Evolutionary conservation across 495 filamentous ascomycete species (phyloP), one percentile per base, ranked within the genome.

Genomic region (Penicillium cataractarum): DNA sequence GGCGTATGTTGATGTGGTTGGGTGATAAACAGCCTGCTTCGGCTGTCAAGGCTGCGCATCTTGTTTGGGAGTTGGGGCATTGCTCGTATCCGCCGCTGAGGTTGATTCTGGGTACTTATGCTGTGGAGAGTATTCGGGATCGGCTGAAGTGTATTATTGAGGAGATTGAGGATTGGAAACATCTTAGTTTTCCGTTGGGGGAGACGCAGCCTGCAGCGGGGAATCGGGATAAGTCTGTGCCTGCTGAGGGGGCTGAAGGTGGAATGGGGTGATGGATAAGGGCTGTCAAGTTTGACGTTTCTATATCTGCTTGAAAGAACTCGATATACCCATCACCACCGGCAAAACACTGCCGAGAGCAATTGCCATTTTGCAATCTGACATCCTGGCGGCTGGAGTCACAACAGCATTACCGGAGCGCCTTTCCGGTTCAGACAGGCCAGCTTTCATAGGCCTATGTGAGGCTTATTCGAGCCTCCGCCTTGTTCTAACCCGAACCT

Each of bases 41-140:
- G 66, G 92, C 92, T 10, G 89, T 97, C 52, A 95, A 95, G 76
- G 92, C 92, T 59, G 93, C 93, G n/a, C 91, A 97, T 81, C 79
- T 97, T 62, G 89, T 97, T 8, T 98, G 95, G 95, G 92, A 98
- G 81, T 79, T 98, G 40, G 95, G 88, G 0, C 95, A 98, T 77
- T 98, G 95, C 75, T 86, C 84, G 17, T 96, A 92, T 69, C 95
- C 95, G 51, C 95, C 95, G 0, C 69, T 99, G 58, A 74, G 95
- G 26, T 75, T 99, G 63, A 81, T 97, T 57, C 71, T 99, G 58
- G 95, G 95, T 0, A 93, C 89, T 44, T 97, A 96, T 77, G 95
- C 95, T 0, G 92, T 98, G 33, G 94, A 99, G 77, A 96, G 92
- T 70, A 92, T 97, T 59, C 81, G 95, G 24, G 95, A 99, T 77